These are phyloP conservation scores for Haberlea rhodopensis DNA, from an alignment of 257 asterid genomes.

Conservation along the genomic window DNA sequence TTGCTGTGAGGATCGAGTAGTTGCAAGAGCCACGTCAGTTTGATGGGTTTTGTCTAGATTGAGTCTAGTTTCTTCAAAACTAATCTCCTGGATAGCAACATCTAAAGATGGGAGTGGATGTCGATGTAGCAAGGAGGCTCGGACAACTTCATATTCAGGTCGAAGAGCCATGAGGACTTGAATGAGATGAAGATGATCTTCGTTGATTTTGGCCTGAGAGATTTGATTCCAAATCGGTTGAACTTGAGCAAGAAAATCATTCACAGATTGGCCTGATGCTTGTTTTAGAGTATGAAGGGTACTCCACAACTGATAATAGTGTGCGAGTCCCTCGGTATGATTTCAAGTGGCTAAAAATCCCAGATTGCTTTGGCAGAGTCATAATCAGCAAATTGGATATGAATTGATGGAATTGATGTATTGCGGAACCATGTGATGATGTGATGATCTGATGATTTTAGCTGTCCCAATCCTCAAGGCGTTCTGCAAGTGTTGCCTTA, in stretches of 20 bases:
- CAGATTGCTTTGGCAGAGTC: constrained; percentile 1
- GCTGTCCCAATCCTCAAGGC: constrained; percentile 22
- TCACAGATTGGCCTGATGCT: no score
- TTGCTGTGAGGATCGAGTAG: background rate
- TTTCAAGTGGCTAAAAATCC: constrained; percentile 9
- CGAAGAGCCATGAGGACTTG: constrained; percentile 28
- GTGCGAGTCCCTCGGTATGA: constrained; percentile 3
- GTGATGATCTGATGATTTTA: constrained; percentile 20
- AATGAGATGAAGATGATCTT: constrained; percentile 27
- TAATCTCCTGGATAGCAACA: background rate
- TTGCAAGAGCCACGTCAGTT: constrained; percentile 13
- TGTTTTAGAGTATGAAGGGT: constrained; percentile 6
- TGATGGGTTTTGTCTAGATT: background rate
- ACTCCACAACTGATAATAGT: background rate
- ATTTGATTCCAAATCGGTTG: constrained; percentile 18
- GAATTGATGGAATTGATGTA: constrained; percentile 5
- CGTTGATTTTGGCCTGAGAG: constrained; percentile 6
- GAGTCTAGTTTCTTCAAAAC: constrained; percentile 1
- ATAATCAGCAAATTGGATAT: constrained; percentile 8
- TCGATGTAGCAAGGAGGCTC: constrained; percentile 7
- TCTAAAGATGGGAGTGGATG: constrained; percentile 11
- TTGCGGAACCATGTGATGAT: background rate
- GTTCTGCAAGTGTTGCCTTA: background rate
- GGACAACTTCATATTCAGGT: constrained; percentile 22
- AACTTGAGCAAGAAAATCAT: constrained; percentile 22